A percentile compares a stretch with the other conserved stretches of the same genome.
These are phyloP conservation scores for Pelargonium nanum DNA, from an alignment of 345 rosid genomes.

Conservation along the genomic window DNA sequence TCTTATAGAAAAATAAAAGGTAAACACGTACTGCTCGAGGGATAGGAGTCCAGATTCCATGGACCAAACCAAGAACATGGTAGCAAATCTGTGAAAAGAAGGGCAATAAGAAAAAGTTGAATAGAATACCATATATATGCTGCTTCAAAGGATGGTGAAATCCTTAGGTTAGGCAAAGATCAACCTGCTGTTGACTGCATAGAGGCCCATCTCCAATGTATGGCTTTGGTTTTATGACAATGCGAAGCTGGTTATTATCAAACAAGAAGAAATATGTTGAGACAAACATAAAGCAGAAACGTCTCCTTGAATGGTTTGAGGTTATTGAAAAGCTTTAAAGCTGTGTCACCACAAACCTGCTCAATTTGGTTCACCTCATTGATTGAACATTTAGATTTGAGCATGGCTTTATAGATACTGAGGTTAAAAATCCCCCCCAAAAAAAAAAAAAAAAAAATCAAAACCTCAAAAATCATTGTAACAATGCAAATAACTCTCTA, in stretches of 20 bases:
- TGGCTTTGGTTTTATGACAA: slow-evolving; percentile 76
- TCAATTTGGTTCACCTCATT: slow-evolving; percentile 85
- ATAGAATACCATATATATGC: too few relatives aligned
- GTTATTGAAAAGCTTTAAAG: slow-evolving; percentile 8
- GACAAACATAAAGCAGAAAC: neutral
- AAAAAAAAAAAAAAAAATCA: slow-evolving; percentile 11
- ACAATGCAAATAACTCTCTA: neutral
- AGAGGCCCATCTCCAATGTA: slow-evolving; percentile 62
- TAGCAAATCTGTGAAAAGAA: slow-evolving; percentile 77
- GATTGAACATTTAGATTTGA: slow-evolving; percentile 77
- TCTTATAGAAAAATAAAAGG: slow-evolving; percentile 3
- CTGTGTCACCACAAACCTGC: slow-evolving; percentile 51
- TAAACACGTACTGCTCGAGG: slow-evolving; percentile 68
- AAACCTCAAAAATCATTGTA: neutral
- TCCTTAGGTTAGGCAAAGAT: slow-evolving; percentile 13
- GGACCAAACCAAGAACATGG: slow-evolving; percentile 90
- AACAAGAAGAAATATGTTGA: slow-evolving; percentile 19
- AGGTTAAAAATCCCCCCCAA: too few relatives aligned
- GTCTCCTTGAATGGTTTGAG: neutral
- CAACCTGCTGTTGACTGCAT: slow-evolving; percentile 87
- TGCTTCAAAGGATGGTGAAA: neutral
- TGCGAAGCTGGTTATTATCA: slow-evolving; percentile 60
- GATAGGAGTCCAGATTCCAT: slow-evolving; percentile 92
- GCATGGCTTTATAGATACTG: slow-evolving; percentile 78
- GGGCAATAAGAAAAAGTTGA: slow-evolving; percentile 12